A percentile compares a stretch with the other conserved stretches of the same genome.
These are phyloP conservation scores for Stereum hirsutum DNA, from an alignment of 1,284 basidiomycete genomes.

Conservation along the genomic window DNA sequence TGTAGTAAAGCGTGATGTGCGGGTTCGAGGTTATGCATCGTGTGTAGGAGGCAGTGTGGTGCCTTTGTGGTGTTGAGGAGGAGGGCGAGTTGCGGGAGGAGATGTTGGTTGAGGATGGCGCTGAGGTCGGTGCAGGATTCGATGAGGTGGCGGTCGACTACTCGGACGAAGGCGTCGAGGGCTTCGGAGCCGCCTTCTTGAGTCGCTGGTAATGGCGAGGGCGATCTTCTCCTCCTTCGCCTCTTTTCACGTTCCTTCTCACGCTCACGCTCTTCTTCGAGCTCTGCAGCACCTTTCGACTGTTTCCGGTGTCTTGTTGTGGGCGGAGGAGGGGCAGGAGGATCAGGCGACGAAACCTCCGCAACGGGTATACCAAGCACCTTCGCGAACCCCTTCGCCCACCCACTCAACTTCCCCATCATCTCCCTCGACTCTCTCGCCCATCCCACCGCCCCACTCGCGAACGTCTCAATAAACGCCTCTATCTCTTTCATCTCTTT, in stretches of 20 bases:
- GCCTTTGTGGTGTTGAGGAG: conserved; percentile 47
- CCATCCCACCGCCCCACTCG: conserved; percentile 54
- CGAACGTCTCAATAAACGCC: conserved; percentile 47
- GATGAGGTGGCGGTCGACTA: conserved; percentile 46
- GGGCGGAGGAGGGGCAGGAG: no score
- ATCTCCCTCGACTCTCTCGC: conserved; percentile 34
- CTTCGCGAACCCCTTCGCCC: conserved; percentile 56
- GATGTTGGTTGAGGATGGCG: conserved; percentile 35
- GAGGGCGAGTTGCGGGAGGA: conserved; percentile 46
- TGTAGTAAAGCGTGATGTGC: conserved; percentile 59
- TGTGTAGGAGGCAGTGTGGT: conserved; percentile 55
- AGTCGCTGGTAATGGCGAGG: no score
- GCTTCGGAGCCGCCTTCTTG: no score
- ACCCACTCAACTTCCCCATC: conserved; percentile 39
- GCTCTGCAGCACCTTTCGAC: no score
- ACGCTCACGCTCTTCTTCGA: no score
- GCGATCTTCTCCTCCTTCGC: no score
- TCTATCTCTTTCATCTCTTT: conserved; percentile 42
- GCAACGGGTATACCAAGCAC: conserved; percentile 55
- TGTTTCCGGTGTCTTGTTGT: no score
- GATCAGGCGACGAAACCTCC: no score
- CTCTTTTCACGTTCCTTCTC: no score
- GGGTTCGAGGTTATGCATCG: conserved; percentile 62
- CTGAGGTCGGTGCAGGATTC: conserved; percentile 45
- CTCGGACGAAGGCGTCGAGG: conserved; percentile 59